These are phyloP conservation scores for Aphanomyces invadans DNA, from an alignment of 352 stramenopile species.

Conservation along the genomic window DNA sequence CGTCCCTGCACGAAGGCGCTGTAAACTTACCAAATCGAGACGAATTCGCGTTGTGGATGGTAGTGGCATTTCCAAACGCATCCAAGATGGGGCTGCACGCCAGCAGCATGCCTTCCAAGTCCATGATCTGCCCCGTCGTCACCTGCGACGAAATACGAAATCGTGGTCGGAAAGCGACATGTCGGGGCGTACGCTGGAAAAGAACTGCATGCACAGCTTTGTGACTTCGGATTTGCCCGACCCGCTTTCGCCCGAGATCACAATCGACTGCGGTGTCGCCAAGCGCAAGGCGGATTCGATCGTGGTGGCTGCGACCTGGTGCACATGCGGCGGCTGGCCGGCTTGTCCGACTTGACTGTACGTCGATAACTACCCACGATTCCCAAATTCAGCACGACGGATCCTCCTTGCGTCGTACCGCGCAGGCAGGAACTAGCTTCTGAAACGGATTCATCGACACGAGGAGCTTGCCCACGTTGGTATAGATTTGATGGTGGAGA, in stretches of 20 bases:
- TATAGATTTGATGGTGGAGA: background rate
- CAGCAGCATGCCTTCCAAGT: slow-evolving; percentile 33
- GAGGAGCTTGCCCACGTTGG: slow-evolving; percentile 4
- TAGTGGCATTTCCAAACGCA: slow-evolving; percentile 70
- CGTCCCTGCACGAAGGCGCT: slow-evolving; percentile 27
- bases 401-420: background rate
- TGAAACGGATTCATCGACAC: slow-evolving; percentile 11
- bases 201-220: slow-evolving; percentile 86
- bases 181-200: slow-evolving; percentile 64
- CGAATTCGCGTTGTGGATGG: slow-evolving; percentile 44
- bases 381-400: too few species aligned
- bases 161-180: too few species aligned
- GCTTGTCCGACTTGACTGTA: background rate
- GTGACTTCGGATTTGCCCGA: slow-evolving; percentile 85
- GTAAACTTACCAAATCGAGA: slow-evolving; percentile 44
- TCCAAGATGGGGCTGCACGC: slow-evolving; percentile 63
- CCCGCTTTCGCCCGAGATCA: slow-evolving; percentile 80
- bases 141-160: slow-evolving; percentile 52
- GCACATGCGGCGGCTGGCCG: slow-evolving; percentile 60
- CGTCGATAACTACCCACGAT: background rate
- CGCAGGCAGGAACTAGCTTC: background rate
- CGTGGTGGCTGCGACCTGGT: slow-evolving; percentile 56
- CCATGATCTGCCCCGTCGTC: slow-evolving; percentile 45
- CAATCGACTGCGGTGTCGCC: slow-evolving; percentile 70
- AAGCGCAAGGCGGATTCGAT: slow-evolving; percentile 61